Percentiles rank a stretch among this genome's conserved stretches.
These are phyloP conservation scores for Trichodelitschia bisporula DNA, from an alignment of 495 filamentous ascomycete species.

Conservation along the genomic window DNA sequence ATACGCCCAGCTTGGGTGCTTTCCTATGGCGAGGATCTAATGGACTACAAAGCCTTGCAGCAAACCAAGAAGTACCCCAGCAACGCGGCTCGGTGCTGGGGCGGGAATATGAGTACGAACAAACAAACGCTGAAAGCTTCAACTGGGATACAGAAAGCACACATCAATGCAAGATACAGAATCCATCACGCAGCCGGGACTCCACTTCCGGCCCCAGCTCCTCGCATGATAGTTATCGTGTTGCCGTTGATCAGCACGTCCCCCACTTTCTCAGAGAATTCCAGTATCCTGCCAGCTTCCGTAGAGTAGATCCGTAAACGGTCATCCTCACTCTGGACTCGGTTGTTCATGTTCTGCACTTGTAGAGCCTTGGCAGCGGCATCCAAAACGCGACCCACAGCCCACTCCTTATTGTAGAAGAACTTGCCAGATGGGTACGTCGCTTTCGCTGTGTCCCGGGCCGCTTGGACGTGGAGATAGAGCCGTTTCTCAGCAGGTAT, in stretches of 20 bases:
- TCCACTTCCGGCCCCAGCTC: too few species aligned
- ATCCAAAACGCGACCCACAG: constrained; percentile 67
- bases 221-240: too few species aligned
- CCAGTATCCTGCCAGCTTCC: constrained; percentile 61
- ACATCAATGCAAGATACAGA: too few species aligned
- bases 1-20: too few species aligned
- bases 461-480: constrained; percentile 69
- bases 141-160: too few species aligned
- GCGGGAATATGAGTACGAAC: too few species aligned
- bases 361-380: constrained; percentile 59
- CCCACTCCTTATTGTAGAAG: constrained; percentile 71
- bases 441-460: constrained; percentile 47
- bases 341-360: constrained; percentile 75
- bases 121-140: too few species aligned
- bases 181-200: too few species aligned
- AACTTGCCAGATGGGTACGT: constrained; percentile 34
- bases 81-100: too few species aligned
- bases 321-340: constrained; percentile 49
- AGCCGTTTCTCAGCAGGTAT: constrained; percentile 55
- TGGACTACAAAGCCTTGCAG: too few species aligned
- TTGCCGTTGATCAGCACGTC: constrained; percentile 49
- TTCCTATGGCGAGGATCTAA: too few species aligned
- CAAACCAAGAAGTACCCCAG: too few species aligned
- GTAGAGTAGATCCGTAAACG: constrained; percentile 74
- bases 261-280: constrained; percentile 64